These are phyloP conservation scores for Tylopilus felleus DNA, from an alignment of 768 basidiomycete species.

Conservation along the genomic window DNA sequence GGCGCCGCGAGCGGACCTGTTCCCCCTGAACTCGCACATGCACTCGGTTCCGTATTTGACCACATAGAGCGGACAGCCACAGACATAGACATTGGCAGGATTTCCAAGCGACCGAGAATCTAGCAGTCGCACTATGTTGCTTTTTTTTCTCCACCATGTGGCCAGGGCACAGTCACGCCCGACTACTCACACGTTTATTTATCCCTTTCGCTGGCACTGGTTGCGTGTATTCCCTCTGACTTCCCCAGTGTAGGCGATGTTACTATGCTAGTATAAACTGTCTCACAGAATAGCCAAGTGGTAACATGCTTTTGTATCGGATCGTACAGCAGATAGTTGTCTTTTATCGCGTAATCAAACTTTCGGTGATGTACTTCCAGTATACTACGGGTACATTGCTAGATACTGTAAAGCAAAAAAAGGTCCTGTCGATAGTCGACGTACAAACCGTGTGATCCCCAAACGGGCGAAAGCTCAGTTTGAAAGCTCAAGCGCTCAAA, in stretches of 20 bases:
- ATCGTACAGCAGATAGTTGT: constrained; percentile 10
- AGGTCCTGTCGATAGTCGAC: too few relatives aligned
- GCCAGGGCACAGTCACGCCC: background rate
- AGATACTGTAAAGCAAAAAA: too few relatives aligned
- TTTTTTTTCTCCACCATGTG: background rate
- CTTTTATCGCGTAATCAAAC: constrained; percentile 3
- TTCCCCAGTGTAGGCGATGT: background rate
- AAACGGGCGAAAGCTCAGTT: too few relatives aligned
- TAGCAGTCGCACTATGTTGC: constrained; percentile 2
- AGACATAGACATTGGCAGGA: constrained; percentile 25
- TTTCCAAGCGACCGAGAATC: constrained; percentile 26
- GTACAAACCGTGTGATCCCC: too few relatives aligned
- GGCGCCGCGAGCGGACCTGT: constrained; percentile 29
- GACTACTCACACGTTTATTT: background rate
- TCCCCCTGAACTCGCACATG: constrained; percentile 30
- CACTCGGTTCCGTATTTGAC: constrained; percentile 32
- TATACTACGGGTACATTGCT: too few relatives aligned
- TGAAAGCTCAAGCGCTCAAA: too few relatives aligned
- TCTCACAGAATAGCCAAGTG: background rate
- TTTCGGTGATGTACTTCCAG: too few relatives aligned
- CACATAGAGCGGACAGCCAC: constrained; percentile 31
- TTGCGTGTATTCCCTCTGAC: background rate
- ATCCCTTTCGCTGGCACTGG: background rate
- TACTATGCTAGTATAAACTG: background rate
- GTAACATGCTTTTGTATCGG: constrained; percentile 13